Percentiles rank a stretch among this genome's conserved stretches.
phyloP scores from a whole-genome alignment of 768 basidiomycete genomes.

The Macrocybe gigantea region DNA sequence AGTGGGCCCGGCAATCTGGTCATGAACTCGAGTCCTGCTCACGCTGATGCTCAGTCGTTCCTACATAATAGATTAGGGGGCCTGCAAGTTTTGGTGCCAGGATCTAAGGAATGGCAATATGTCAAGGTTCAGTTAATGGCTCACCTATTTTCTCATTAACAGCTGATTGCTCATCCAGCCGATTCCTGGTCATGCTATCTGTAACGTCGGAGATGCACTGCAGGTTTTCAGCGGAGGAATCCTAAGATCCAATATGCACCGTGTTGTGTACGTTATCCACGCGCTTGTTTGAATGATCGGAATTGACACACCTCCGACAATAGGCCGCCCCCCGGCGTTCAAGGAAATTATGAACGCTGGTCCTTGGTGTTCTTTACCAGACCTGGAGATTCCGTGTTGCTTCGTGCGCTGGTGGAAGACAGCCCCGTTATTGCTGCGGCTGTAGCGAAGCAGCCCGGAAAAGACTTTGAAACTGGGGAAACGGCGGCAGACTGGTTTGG shows the following conservation, averaged over 20 bases:
- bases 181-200: constrained; percentile 46
- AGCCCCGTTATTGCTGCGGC: constrained; percentile 44
- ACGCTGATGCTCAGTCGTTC: constrained; percentile 44
- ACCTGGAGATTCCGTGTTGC: constrained; percentile 45
- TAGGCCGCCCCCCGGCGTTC: constrained; percentile 56
- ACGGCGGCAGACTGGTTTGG: constrained; percentile 40
- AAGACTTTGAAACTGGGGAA: constrained; percentile 26
- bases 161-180: constrained; percentile 21
- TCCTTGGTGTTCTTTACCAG: constrained; percentile 67
- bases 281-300: neutral
- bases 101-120: constrained; percentile 60
- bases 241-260: constrained; percentile 15
- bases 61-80: constrained; percentile 68
- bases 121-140: constrained; percentile 42
- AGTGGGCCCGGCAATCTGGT: constrained; percentile 7
- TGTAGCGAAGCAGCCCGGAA: constrained; percentile 31
- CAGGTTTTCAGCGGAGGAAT: constrained; percentile 16
- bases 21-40: constrained; percentile 26
- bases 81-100: constrained; percentile 61
- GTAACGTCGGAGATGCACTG: constrained; percentile 36
- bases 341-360: constrained; percentile 50
- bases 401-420: constrained; percentile 46
- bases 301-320: neutral
- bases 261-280: constrained; percentile 9
- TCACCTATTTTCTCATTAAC: neutral